Evolutionary conservation across 2,329 filamentous ascomycete genomes (phyloP), one percentile per base, ranked within the genome.

Genomic region (Plenodomus lindquistii): DNA sequence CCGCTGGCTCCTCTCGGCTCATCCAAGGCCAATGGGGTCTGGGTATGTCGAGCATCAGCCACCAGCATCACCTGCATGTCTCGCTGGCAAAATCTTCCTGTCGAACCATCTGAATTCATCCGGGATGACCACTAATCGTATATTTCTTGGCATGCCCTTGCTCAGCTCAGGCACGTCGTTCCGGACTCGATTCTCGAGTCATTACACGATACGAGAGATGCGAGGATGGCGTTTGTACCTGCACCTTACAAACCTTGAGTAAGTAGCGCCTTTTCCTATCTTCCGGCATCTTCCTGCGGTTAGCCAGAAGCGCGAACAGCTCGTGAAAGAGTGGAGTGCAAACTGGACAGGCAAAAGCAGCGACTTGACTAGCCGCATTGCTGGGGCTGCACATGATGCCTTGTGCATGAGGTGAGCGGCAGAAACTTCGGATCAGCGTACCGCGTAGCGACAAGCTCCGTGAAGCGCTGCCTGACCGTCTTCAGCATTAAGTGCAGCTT

Each of bases 101-200:
- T 55, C 56, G 59, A 59, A 57, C 59, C 60, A 57, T 43, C 41
- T 42, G 35, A 48, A 44, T 53, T 57, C 54, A 55, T 51, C 54
- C 56, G 51, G 50, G 34, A 46, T 53, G 44, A 41, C 34, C 24
- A 46, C 40, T 46, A 50, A 40, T 31, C 42, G 45, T 39, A 46
- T 42, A 42, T 43, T 38, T 24, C 42, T 39, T 27, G n/a, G 46
- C 41, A 44, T 48, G 31, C 24, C 41, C 50, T 55, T 51, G 47
- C 49, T 50, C 54, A 55, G 42, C 48, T 57, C 56, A 68, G 64
- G 64, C 59, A 69, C 64, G 55, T 50, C 62, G 63, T 62, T 52
- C 65, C 65, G 65, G 54, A 52, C 45, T 54, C 52, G 56, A 46
- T 53, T 50, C 46, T 55, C 22, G 37, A 38, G 22, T 40, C 36